Conservation (phyloP, 139 green algal species). For the Deuterostichococcus epilithicus region DNA sequence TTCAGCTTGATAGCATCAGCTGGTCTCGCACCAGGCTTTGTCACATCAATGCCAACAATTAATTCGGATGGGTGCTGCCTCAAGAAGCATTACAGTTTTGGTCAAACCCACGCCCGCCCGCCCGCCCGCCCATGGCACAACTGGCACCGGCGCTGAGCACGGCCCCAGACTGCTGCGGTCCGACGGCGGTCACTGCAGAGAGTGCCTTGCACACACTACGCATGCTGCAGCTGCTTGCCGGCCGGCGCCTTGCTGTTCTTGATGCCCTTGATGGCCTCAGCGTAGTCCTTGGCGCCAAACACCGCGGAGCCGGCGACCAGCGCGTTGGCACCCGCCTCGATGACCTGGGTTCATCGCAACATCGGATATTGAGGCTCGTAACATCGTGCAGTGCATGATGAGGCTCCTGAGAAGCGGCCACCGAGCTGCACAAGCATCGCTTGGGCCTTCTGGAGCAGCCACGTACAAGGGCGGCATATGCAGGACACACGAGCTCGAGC, state of each 20-base stretch:
- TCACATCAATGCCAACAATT: not conserved
- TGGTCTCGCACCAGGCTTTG: not conserved
- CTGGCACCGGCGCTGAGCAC: not conserved
- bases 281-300: constrained; percentile 59
- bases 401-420: too few relatives aligned
- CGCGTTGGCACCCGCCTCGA: constrained; percentile 94
- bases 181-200: not conserved
- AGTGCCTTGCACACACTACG: not conserved
- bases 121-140: too few relatives aligned
- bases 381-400: too few relatives aligned
- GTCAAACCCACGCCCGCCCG: too few relatives aligned
- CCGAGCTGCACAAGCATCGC: too few relatives aligned
- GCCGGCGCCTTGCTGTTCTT: constrained; percentile 51
- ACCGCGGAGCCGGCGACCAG: constrained; percentile 95
- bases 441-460: too few relatives aligned
- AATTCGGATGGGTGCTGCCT: too few relatives aligned
- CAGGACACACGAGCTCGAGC: too few relatives aligned
- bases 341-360: constrained; percentile 80
- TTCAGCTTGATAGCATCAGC: too few relatives aligned
- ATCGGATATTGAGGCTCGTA: too few relatives aligned
- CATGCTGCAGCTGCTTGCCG: not conserved
- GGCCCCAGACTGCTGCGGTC: not conserved
- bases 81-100: too few relatives aligned
- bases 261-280: constrained; percentile 69
- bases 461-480: too few relatives aligned